Evolutionary conservation across 306 rosid species (phyloP), one percentile per base, ranked within the genome.

Genomic region (Arachis stenosperma): DNA sequence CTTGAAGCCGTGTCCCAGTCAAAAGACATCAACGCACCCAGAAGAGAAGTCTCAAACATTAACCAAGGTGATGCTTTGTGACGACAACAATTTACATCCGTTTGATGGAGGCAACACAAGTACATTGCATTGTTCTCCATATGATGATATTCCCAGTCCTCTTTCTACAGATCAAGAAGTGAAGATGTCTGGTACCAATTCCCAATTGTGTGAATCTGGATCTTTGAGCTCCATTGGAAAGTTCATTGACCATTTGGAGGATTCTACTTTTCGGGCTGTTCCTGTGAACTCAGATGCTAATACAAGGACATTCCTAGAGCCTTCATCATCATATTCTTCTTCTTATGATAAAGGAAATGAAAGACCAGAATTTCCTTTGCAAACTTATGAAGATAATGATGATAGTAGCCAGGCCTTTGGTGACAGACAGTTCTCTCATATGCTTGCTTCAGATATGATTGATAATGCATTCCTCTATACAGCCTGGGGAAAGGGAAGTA

Each of bases 401-500:
- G 41, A 52, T 27, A 48, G 65, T 70, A 80, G 58, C 70, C 78
- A 43, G 56, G 71, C 77, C 44, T 65, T 75, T 59, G 69, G 77
- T 61, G 73, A 70, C 83, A 83, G 81, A 50, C 74, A 83, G 52
- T 30, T 78, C 10, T 54, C 80, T 74, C 79, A 22, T 60, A 33
- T 46, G 73, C 70, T 86, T 70, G 79, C 87, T 14, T 67, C 69
- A 40, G 86, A 82, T 71, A 54, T 86, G 80, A 75, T 70, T 68
- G 86, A 83, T 57, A 79, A 71, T 65, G 51, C 87, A 29, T 62
- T 62, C 74, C 81, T 83, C 44, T 73, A 75, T 75, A 67, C 83
- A 8, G 79, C 80, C 66, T 76, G 86, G 91, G 84, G 65, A 44
- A 88, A 86, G 76, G 83, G 86, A 71, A 53, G 70, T 39, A 76